A percentile compares a stretch with the other conserved stretches of the same genome.
These are phyloP conservation scores for Candida mattraensis DNA, from an alignment of 805 yeast genomes.

Conservation along the genomic window DNA sequence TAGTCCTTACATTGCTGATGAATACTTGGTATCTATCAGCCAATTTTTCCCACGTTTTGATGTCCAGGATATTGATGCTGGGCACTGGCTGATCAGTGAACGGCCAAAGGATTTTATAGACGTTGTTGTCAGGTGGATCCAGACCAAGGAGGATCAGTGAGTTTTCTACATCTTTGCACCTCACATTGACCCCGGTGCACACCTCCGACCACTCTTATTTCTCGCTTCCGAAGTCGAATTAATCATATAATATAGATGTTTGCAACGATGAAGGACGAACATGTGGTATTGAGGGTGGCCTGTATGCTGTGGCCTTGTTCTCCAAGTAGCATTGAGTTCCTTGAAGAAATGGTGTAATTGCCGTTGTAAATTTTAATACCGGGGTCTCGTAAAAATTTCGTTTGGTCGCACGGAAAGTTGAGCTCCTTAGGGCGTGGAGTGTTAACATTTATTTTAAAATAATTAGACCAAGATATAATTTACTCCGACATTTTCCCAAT, in stretches of 20 bases:
- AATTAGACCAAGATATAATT: slow-evolving; percentile 1
- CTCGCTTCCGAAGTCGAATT: slow-evolving; percentile 11
- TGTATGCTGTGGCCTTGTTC: too few species aligned
- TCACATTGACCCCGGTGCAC: background rate
- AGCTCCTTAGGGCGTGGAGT: slow-evolving; percentile 6
- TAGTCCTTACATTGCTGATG: slow-evolving; percentile 81
- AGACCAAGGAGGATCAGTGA: slow-evolving; percentile 31
- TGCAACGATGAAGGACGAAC: too few species aligned
- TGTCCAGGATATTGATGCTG: slow-evolving; percentile 72
- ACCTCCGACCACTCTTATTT: background rate
- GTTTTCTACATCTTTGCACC: slow-evolving; percentile 9
- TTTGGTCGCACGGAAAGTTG: slow-evolving; percentile 4
- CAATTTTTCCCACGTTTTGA: slow-evolving; percentile 76
- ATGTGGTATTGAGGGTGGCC: too few species aligned
- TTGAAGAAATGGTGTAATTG: too few species aligned
- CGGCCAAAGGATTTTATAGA: slow-evolving; percentile 75
- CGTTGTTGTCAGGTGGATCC: slow-evolving; percentile 61
- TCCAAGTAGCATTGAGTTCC: too few species aligned
- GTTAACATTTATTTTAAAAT: slow-evolving; percentile 1
- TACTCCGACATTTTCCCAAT: background rate
- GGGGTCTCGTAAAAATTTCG: too few species aligned
- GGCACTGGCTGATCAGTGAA: slow-evolving; percentile 93
- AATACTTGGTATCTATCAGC: slow-evolving; percentile 69
- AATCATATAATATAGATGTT: too few species aligned
- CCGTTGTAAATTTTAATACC: too few species aligned